Evolutionary conservation across 2,329 filamentous ascomycete genomes (phyloP), one percentile per base, ranked within the genome.

Genomic region (Colletotrichum sp.): DNA sequence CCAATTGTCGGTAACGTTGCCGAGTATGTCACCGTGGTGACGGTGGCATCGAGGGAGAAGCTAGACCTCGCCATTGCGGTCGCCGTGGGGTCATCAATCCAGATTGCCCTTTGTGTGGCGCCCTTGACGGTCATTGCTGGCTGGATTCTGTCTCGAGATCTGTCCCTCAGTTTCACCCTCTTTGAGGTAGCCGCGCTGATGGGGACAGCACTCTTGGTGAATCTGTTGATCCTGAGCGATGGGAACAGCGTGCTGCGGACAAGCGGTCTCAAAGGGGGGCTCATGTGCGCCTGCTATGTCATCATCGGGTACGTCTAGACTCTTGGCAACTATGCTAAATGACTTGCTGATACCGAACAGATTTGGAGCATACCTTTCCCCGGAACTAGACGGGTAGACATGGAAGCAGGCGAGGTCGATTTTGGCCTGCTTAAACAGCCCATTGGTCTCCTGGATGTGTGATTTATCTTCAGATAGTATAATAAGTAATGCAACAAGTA

Each of bases 101-200:
- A 93, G 79, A 92, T 93, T 69, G 89, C 91, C 0, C 85, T 93
- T 0, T 91, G 92, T 77, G 89, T 93, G 3, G 90, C 90, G 1
- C 92, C 91, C 0, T 82, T 93, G 59, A 89, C 92, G 5, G 89
- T 93, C 15, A 84, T 93, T 4, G 87, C 92, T 12, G 91, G 90
- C 16, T 93, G 91, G 91, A 85, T 86, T 77, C 84, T 93, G 78
- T 81, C 86, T 15, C 88, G 88, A 52, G 87, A 91, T 25, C 89
- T 93, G 82, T 87, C 90, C n/a, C 87, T 95, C 65, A 93, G 94
- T 79, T 95, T 95, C 84, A 93, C 93, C 79, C 89, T 93, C 44
- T 95, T 95, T 81, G 94, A 95, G 85, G 95, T 93, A 1, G 92
- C 95, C 25, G 92, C 92, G 49, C 89, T 95, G 80, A 93, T 95